Evolutionary conservation across 176 grass and related monocot species (phyloP), one percentile per base, ranked within the genome.

Genomic region (Thalia dealbata): DNA sequence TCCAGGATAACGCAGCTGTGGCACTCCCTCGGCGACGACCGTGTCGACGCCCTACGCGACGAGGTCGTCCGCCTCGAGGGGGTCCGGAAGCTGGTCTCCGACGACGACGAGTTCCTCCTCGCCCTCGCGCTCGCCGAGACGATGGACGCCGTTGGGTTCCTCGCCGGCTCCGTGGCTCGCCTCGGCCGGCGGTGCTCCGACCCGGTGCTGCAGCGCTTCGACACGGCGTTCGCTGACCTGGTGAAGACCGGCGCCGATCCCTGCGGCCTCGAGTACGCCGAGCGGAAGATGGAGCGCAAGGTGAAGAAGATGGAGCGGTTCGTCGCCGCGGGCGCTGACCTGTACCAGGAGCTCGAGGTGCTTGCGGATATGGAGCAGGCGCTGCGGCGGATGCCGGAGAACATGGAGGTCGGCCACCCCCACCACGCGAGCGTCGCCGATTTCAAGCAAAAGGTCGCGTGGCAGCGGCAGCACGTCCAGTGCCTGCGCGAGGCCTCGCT

Each of bases 241-340:
- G 45, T 86, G 29, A 73, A 55, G 50, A 78, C 7, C 43, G 81
- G 72, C 56, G 76, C 46, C 14, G 92, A 96, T 76, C 77, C 72
- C n/a, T 70, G 81, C 76, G 82, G 84, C 1, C 46, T 96, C 30
- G 76, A 84, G 6, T 96, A 91, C 76, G 67, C 67, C 0, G 25
- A 14, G 19, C 56, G 21, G 62, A 96, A 96, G 86, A 96, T 96
- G 86, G 92, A 91, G 70, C 77, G 80, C 1, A 91, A 96, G 82
- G 84, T 83, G 48, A 74, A 87, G 67, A 89, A 96, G 82, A 96
- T 96, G 92, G 86, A 91, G 77, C 79, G 84, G 14, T 63, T 96
- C 0, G 82, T 96, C 2, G 75, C 84, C 0, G 10, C 52, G 62
- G 91, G 84, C 0, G 82, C 80, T 0, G 74, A 75, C 71, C 88